These are phyloP conservation scores for Suillus hirtellus DNA, from an alignment of 768 basidiomycete species.

Conservation along the genomic window DNA sequence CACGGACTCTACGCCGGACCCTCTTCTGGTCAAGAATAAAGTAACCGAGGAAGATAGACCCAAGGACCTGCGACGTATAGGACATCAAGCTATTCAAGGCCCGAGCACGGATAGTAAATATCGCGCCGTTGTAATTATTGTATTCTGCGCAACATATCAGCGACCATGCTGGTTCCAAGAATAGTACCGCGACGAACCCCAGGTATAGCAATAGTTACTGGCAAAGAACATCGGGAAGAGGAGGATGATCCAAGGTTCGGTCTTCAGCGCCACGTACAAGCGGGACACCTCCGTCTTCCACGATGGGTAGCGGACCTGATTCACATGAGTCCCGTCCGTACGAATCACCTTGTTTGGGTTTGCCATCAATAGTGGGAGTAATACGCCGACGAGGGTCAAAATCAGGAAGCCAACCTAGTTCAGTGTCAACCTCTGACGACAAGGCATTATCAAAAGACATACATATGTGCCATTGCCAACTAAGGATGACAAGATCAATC, in stretches of 20 bases:
- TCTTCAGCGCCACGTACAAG: constrained; percentile 59
- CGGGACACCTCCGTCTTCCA: constrained; percentile 71
- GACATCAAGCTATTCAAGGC: constrained; percentile 73
- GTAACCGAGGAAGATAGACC: constrained; percentile 64
- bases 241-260: constrained; percentile 66
- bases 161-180: not conserved
- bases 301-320: constrained; percentile 59
- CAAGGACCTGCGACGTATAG: constrained; percentile 71
- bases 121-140: constrained; percentile 67
- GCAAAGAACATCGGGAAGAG: constrained; percentile 81
- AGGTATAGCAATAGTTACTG: constrained; percentile 78
- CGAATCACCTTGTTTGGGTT: constrained; percentile 69
- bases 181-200: constrained; percentile 48
- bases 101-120: constrained; percentile 74
- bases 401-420: constrained; percentile 66
- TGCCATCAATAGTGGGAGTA: constrained; percentile 65
- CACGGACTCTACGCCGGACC: constrained; percentile 61
- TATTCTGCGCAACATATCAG: constrained; percentile 49
- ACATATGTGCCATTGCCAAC: constrained; percentile 73
- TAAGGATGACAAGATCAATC: constrained; percentile 31
- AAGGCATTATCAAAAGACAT: constrained; percentile 24
- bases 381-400: constrained; percentile 62
- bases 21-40: constrained; percentile 53
- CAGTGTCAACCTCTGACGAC: not conserved
- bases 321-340: constrained; percentile 62